A percentile compares a stretch with the other conserved stretches of the same genome.
phyloP scores from a whole-genome alignment of 441 rosid species.

The Pelargonium myrrhifolium region DNA sequence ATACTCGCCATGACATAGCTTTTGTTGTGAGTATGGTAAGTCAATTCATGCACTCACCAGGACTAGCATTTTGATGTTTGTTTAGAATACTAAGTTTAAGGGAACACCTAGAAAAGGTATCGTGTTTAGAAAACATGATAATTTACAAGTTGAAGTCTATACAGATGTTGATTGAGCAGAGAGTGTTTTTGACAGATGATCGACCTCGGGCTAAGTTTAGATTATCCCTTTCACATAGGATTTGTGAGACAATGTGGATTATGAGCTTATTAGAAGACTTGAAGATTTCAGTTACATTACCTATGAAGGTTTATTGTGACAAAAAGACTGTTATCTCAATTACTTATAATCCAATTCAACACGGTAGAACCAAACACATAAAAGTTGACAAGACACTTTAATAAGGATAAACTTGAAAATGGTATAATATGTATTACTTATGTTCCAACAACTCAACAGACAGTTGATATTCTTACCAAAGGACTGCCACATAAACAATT shows the following conservation, averaged over 20 bases:
- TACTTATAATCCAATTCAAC: not conserved
- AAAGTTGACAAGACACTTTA: constrained; percentile 6
- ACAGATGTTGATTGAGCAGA: constrained; percentile 2
- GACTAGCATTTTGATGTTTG: constrained; percentile 6
- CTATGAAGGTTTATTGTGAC: constrained; percentile 9
- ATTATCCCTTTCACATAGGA: not conserved
- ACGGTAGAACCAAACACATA: not conserved
- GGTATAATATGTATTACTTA: not conserved
- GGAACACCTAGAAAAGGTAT: not conserved
- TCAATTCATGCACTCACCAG: constrained; percentile 14
- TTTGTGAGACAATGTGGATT: not conserved
- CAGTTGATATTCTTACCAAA: too few relatives aligned
- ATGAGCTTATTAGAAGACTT: not conserved
- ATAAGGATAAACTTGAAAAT: not conserved
- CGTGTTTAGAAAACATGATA: not conserved
- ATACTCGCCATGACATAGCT: not conserved
- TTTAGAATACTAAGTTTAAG: not conserved
- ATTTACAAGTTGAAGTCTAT: not conserved
- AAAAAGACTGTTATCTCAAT: not conserved
- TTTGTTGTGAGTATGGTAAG: not conserved
- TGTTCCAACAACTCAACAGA: not conserved
- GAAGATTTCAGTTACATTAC: not conserved
- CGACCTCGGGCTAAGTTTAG: not conserved
- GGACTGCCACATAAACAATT: too few relatives aligned
- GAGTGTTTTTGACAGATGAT: not conserved